These are phyloP conservation scores for Penstemon newberryi DNA, from an alignment of 257 asterid genomes.

Conservation along the genomic window DNA sequence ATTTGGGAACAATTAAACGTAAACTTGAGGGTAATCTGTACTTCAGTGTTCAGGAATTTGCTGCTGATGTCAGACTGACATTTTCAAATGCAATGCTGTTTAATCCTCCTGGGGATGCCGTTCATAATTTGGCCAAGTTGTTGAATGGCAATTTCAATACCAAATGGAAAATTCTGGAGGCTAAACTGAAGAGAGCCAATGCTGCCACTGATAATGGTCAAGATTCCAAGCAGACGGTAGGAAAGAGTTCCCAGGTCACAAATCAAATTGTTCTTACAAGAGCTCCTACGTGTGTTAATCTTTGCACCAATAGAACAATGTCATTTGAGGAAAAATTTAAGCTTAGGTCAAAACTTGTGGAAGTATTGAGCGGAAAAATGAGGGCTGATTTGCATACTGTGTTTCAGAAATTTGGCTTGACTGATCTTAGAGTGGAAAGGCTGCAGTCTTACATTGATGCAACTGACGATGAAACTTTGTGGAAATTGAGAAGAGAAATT, in stretches of 20 bases:
- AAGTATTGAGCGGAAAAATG: constrained; percentile 37
- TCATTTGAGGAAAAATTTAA: constrained; percentile 39
- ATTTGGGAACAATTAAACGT: constrained; percentile 67
- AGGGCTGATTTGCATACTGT: constrained; percentile 32
- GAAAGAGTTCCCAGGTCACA: constrained; percentile 20
- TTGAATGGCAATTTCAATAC: constrained; percentile 43
- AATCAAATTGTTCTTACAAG: constrained; percentile 21
- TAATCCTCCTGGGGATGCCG: constrained; percentile 55
- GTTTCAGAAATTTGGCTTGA: constrained; percentile 28
- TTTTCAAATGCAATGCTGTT: constrained; percentile 75
- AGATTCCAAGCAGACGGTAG: constrained; percentile 24
- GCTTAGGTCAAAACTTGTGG: constrained; percentile 43
- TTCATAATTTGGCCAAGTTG: constrained; percentile 53
- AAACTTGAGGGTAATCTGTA: constrained; percentile 55
- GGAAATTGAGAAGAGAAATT: constrained; percentile 48
- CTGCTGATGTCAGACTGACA: constrained; percentile 67
- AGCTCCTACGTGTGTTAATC: constrained; percentile 26
- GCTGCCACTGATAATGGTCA: constrained; percentile 27
- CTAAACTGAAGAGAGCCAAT: constrained; percentile 37
- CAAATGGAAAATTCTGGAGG: constrained; percentile 58
- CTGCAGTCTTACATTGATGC: constrained; percentile 33
- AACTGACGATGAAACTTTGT: constrained; percentile 42
- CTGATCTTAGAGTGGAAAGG: constrained; percentile 27
- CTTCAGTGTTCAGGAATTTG: constrained; percentile 58
- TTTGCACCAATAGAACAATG: constrained; percentile 31